A percentile compares a stretch with the other conserved stretches of the same genome.
These are phyloP conservation scores for Fusarium euwallaceae DNA, from an alignment of 2,329 filamentous ascomycete genomes.

Conservation along the genomic window DNA sequence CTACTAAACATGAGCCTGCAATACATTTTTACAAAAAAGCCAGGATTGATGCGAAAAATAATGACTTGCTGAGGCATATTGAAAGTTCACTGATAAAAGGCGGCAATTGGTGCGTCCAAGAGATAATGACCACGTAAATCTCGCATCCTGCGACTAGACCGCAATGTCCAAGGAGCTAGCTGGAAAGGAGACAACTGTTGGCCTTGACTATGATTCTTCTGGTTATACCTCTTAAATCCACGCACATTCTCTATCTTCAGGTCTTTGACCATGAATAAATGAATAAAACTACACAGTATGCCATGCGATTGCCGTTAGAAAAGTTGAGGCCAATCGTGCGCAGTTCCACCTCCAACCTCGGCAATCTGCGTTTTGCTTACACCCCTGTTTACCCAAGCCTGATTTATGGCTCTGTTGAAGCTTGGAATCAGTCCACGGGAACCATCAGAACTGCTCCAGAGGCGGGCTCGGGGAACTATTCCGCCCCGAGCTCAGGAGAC, in stretches of 20 bases:
- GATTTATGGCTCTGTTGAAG: neutral
- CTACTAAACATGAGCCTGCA: neutral
- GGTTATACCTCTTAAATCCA: neutral
- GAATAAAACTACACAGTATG: neutral
- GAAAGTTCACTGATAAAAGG: too few species aligned
- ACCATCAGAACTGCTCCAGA: neutral
- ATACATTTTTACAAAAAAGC: neutral
- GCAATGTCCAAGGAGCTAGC: neutral
- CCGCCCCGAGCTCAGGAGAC: neutral
- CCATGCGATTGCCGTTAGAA: neutral
- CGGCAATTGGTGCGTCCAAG: too few species aligned
- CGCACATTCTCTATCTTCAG: neutral
- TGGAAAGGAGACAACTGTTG: neutral
- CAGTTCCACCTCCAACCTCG: neutral
- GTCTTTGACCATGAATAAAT: neutral
- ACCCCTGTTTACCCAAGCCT: neutral
- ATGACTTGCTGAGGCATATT: too few species aligned
- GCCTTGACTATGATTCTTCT: neutral
- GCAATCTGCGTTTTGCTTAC: neutral
- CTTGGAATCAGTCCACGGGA: neutral
- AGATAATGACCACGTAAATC: too few species aligned
- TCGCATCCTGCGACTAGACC: too few species aligned
- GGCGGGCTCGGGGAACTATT: neutral
- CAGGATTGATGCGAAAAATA: too few species aligned
- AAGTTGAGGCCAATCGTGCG: neutral